Evolutionary conservation across 2,329 filamentous ascomycete species (phyloP).

Genomic region (Didymella keratinophila): DNA sequence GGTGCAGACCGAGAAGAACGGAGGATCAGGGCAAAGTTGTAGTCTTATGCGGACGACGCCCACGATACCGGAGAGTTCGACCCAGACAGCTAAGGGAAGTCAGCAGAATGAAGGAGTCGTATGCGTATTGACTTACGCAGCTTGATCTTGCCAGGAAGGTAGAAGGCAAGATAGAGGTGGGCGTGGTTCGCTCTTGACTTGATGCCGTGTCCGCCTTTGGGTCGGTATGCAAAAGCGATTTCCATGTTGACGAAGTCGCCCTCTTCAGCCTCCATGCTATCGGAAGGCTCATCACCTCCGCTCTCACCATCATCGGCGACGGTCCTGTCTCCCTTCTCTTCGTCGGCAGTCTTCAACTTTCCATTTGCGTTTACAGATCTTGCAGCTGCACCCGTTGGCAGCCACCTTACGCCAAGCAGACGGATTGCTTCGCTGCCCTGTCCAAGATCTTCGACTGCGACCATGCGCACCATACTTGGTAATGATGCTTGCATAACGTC

Average conservation of each 20-base stretch:
- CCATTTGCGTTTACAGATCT: conserved; percentile 67
- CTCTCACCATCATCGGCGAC: conserved; percentile 56
- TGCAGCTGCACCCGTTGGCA: conserved; percentile 74
- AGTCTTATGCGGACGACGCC: conserved; percentile 73
- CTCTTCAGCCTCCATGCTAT: conserved; percentile 74
- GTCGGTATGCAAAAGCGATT: conserved; percentile 75
- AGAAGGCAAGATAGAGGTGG: conserved; percentile 76
- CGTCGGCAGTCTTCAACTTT: conserved; percentile 59
- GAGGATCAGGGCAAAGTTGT: conserved; percentile 77
- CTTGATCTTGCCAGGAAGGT: conserved; percentile 65
- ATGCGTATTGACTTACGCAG: conserved; percentile 52
- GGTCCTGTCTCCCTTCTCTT: conserved; percentile 60
- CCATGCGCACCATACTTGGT: conserved; percentile 74
- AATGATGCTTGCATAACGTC: conserved; percentile 82
- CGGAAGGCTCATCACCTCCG: conserved; percentile 46
- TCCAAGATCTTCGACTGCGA: conserved; percentile 77
- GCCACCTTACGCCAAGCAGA: conserved; percentile 74
- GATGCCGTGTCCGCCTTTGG: conserved; percentile 67
- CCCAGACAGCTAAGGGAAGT: conserved; percentile 68
- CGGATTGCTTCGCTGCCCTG: conserved; percentile 76
- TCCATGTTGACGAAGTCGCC: conserved; percentile 82
- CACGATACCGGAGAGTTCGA: conserved; percentile 75
- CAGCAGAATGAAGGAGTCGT: conserved; percentile 21
- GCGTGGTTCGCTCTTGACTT: conserved; percentile 73
- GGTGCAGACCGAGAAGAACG: conserved; percentile 78